Conservation (phyloP, 2,329 filamentous ascomycete species). For the Hypoxylon sp. region DNA sequence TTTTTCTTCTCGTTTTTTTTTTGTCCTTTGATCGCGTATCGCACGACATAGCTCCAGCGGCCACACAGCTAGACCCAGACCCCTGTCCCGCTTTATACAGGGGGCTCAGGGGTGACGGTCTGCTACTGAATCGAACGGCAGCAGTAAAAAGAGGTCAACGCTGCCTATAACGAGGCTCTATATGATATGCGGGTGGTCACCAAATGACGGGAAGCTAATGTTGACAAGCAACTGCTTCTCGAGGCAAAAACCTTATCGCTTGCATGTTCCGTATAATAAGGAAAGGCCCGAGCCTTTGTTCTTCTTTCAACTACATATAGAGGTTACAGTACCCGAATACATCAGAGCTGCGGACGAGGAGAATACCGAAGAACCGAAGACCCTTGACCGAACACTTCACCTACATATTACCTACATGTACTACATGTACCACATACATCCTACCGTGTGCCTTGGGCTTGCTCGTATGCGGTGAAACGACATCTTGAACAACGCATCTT, state of each 20-base stretch:
- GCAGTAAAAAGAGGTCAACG: not conserved
- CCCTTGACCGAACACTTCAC: conserved; percentile 30
- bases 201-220: no score
- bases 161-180: no score
- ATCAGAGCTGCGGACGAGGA: conserved; percentile 4
- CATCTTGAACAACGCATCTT: conserved; percentile 35
- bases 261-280: not conserved
- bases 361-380: conserved; percentile 3
- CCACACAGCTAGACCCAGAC: conserved; percentile 26
- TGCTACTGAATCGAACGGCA: conserved; percentile 5
- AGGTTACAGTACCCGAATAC: no score
- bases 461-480: conserved; percentile 31
- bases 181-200: no score
- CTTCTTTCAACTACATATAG: no score
- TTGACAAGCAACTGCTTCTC: not conserved
- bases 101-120: conserved; percentile 13
- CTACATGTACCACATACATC: no score
- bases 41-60: conserved; percentile 34
- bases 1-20: conserved; percentile 37
- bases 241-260: not conserved
- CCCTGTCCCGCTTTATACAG: conserved; percentile 31
- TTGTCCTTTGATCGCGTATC: conserved; percentile 34
- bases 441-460: no score
- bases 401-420: no score
- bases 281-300: not conserved